Evolutionary conservation across 768 basidiomycete species (phyloP).

Genomic region (Tylopilus sp.): DNA sequence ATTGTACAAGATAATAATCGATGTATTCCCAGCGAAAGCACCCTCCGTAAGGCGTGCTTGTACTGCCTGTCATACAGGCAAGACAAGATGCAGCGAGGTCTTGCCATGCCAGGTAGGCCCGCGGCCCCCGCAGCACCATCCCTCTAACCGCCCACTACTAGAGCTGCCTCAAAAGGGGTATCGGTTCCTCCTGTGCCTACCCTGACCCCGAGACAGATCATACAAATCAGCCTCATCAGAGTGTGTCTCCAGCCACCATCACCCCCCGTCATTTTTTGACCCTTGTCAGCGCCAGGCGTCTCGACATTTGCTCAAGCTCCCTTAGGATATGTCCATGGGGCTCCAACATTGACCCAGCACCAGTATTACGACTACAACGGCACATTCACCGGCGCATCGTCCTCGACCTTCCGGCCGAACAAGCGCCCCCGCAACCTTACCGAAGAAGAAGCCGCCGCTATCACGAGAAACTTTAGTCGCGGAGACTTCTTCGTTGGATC

Average conservation of each 20-base stretch:
- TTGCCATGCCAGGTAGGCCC: constrained; percentile 71
- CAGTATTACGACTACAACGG: constrained; percentile 77
- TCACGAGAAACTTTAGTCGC: constrained; percentile 76
- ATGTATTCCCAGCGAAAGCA: constrained; percentile 55
- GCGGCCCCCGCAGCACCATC: constrained; percentile 7
- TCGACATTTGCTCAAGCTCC: constrained; percentile 37
- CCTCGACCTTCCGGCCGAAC: constrained; percentile 74
- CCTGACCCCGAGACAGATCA: constrained; percentile 71
- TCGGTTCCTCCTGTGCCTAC: constrained; percentile 67
- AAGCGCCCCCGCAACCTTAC: constrained; percentile 79
- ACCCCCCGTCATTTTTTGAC: constrained; percentile 6
- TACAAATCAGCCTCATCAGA: constrained; percentile 32
- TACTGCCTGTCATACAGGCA: constrained; percentile 77
- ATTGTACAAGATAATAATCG: constrained; percentile 4
- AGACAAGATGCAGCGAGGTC: constrained; percentile 79
- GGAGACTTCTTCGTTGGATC: constrained; percentile 82
- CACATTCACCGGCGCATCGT: constrained; percentile 62
- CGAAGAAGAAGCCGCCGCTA: constrained; percentile 80
- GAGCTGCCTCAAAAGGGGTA: constrained; percentile 81
- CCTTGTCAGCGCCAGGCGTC: constrained; percentile 30
- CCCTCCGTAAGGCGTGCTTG: constrained; percentile 81
- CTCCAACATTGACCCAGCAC: constrained; percentile 52
- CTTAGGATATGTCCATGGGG: constrained; percentile 36
- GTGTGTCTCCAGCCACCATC: constrained; percentile 14
- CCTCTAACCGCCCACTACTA: constrained; percentile 27